Conservation (phyloP, 257 asterid genomes). For the Plantago ovata region DNA sequence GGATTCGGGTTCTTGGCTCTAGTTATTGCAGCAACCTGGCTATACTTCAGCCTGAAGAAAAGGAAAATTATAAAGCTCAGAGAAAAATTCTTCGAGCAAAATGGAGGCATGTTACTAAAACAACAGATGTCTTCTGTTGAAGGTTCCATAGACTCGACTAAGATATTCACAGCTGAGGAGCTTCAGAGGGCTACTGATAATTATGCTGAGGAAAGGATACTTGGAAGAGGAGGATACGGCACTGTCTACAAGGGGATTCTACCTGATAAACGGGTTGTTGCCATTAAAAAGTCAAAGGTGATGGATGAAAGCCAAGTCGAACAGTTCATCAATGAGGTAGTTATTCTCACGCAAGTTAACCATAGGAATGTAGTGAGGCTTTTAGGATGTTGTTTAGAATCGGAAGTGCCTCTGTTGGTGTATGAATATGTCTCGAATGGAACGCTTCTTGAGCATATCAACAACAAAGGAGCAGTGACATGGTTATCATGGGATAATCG, state of each 20-base stretch:
- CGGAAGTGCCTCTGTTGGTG: slow-evolving; percentile 67
- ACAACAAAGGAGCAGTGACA: slow-evolving; percentile 20
- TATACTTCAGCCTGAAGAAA: slow-evolving; percentile 52
- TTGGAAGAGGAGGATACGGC: slow-evolving; percentile 76
- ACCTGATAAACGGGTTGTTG: slow-evolving; percentile 45
- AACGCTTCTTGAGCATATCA: slow-evolving; percentile 60
- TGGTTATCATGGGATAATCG: slow-evolving; percentile 69
- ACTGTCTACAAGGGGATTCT: slow-evolving; percentile 66
- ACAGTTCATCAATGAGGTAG: slow-evolving; percentile 70
- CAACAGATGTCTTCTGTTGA: slow-evolving; percentile 52
- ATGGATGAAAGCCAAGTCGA: slow-evolving; percentile 61
- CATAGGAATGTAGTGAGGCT: slow-evolving; percentile 75
- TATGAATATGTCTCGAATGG: slow-evolving; percentile 66
- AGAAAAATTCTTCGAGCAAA: slow-evolving; percentile 66
- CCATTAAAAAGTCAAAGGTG: slow-evolving; percentile 58
- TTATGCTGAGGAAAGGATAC: slow-evolving; percentile 52
- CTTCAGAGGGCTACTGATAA: slow-evolving; percentile 51
- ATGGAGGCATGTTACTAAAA: slow-evolving; percentile 62
- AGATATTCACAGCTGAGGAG: slow-evolving; percentile 59
- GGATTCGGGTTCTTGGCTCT: slow-evolving; percentile 64
- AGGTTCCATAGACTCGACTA: slow-evolving; percentile 42
- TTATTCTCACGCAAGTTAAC: slow-evolving; percentile 74
- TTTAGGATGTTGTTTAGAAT: slow-evolving; percentile 68
- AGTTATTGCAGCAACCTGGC: slow-evolving; percentile 43
- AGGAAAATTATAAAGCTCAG: slow-evolving; percentile 42